Evolutionary conservation across 495 filamentous ascomycete genomes (phyloP).

Genomic region (Tuber brumale): DNA sequence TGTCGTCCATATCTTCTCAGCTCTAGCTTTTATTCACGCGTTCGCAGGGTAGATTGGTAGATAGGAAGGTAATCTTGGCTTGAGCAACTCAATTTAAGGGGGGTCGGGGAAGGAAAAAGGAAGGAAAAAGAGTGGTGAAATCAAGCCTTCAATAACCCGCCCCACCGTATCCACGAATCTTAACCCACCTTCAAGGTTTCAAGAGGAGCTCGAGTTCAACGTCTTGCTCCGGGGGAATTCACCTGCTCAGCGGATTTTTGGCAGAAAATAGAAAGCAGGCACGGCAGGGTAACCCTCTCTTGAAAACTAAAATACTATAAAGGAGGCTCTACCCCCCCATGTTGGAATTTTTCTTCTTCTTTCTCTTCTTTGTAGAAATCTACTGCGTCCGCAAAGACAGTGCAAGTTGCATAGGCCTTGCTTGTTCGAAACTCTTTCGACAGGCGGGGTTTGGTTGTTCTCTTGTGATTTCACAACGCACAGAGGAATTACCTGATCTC

Average conservation of each 20-base stretch:
- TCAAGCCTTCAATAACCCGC: not conserved
- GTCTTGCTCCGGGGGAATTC: not conserved
- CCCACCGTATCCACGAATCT: not conserved
- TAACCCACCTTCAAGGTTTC: not conserved
- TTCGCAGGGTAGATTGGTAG: not conserved
- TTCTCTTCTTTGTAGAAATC: constrained; percentile 10
- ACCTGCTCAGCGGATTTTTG: not conserved
- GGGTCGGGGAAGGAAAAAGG: not conserved
- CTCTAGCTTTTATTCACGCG: not conserved
- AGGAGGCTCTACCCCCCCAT: not conserved
- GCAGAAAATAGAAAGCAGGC: not conserved
- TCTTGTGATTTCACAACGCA: constrained; percentile 34
- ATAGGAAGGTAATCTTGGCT: not conserved
- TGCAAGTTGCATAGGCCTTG: constrained; percentile 15
- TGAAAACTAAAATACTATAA: constrained; percentile 2
- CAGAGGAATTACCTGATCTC: constrained; percentile 30
- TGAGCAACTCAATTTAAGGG: not conserved
- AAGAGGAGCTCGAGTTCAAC: not conserved
- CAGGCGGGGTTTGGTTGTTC: constrained; percentile 23
- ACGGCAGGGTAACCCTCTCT: constrained; percentile 16
- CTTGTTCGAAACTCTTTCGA: constrained; percentile 29
- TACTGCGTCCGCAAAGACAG: constrained; percentile 27
- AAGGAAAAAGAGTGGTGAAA: not conserved
- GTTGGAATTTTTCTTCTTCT: not conserved
- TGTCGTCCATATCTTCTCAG: constrained; percentile 58